phyloP scores from a whole-genome alignment of 2,329 filamentous ascomycete genomes.

The Pseudocercospora cruenta region DNA sequence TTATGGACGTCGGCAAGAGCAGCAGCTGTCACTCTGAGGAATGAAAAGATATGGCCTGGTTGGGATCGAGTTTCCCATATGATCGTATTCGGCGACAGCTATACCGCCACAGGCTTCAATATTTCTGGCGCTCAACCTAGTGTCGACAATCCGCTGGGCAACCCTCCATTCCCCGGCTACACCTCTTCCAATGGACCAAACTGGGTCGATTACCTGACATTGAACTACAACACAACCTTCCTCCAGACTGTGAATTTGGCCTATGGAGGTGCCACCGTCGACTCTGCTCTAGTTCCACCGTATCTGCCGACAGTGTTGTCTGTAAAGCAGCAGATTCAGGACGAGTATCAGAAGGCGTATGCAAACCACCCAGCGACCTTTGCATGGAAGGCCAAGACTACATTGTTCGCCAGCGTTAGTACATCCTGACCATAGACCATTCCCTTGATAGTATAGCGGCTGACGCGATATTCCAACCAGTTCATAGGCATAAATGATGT shows the following conservation, averaged over 20 bases:
- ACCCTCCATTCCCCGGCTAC: conserved; percentile 52
- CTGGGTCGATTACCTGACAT: conserved; percentile 58
- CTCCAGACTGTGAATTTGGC: conserved; percentile 58
- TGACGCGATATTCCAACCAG: conserved; percentile 9
- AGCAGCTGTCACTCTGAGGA: neutral
- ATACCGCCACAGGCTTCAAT: conserved; percentile 64
- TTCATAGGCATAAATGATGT: conserved; percentile 62
- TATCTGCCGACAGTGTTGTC: conserved; percentile 55
- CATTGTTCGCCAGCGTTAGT: conserved; percentile 34
- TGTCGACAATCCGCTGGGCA: conserved; percentile 61
- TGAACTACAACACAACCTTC: conserved; percentile 49
- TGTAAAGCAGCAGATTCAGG: conserved; percentile 56
- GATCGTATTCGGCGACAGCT: conserved; percentile 57
- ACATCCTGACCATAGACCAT: too few relatives aligned
- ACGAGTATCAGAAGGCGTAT: conserved; percentile 48
- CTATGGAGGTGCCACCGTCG: conserved; percentile 51
- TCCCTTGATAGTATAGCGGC: neutral
- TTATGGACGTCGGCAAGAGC: neutral
- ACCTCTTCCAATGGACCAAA: conserved; percentile 51
- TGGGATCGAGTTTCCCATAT: conserved; percentile 12
- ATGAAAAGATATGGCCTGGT: conserved; percentile 13
- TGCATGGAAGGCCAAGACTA: conserved; percentile 50
- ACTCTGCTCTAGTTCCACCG: conserved; percentile 54
- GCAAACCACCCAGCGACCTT: conserved; percentile 17
- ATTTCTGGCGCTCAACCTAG: conserved; percentile 56